Percentiles rank a stretch among this genome's conserved stretches.
Evolutionary conservation across 2,329 filamentous ascomycete genomes (phyloP).

Genomic region (Ilyonectria mors-panacis): DNA sequence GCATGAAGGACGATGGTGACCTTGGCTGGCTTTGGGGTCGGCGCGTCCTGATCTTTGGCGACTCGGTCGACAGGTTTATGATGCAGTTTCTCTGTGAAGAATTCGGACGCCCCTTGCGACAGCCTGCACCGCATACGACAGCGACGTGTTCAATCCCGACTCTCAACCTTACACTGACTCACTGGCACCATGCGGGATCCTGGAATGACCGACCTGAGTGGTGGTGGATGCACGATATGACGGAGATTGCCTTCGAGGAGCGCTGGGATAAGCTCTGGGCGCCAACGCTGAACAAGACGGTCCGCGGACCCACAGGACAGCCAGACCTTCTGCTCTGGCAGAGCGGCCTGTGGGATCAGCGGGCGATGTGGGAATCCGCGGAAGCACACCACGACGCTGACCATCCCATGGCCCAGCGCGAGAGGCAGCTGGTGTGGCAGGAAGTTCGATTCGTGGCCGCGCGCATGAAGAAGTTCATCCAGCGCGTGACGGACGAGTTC

Average conservation of each 20-base stretch:
- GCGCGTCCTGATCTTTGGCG: conserved; percentile 38
- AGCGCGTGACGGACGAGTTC: conserved; percentile 31
- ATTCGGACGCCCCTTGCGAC: conserved; percentile 34
- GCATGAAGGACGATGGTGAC: conserved; percentile 34
- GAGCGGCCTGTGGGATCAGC: conserved; percentile 41
- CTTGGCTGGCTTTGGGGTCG: conserved; percentile 43
- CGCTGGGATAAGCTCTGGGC: conserved; percentile 33
- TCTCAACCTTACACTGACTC: conserved; percentile 37
- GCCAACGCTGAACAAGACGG: conserved; percentile 22
- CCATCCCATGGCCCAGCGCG: conserved; percentile 37
- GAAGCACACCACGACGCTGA: conserved; percentile 38
- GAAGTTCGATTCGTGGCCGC: conserved; percentile 38
- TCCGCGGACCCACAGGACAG: conserved; percentile 32
- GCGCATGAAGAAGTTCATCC: conserved; percentile 31
- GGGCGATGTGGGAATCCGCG: conserved; percentile 38
- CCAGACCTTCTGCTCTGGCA: conserved; percentile 42
- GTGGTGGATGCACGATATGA: conserved; percentile 44
- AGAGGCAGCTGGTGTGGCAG: conserved; percentile 37
- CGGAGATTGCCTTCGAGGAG: conserved; percentile 37
- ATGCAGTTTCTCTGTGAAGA: conserved; percentile 41
- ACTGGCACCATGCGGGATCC: conserved; percentile 39
- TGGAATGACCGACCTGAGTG: conserved; percentile 38
- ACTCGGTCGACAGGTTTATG: conserved; percentile 43
- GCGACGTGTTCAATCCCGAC: conserved; percentile 37
- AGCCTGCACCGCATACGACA: conserved; percentile 30